These are phyloP conservation scores for Termitomyces sp. DNA, from an alignment of 768 basidiomycete genomes.

Conservation along the genomic window DNA sequence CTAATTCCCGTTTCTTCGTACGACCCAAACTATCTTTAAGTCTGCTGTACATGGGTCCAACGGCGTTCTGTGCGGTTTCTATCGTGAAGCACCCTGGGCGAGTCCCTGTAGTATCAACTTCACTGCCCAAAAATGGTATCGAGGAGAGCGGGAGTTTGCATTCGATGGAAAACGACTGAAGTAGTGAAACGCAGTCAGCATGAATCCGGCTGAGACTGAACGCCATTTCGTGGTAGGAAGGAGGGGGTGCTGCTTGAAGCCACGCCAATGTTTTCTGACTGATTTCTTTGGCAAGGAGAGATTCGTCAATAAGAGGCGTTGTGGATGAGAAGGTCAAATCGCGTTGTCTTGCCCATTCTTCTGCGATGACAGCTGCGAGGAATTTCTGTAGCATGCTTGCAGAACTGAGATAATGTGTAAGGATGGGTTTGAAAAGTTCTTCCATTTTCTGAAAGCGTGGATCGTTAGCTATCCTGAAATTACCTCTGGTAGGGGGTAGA, in stretches of 20 bases:
- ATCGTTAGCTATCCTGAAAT: not conserved
- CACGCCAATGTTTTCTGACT: slow-evolving; percentile 61
- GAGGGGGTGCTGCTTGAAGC: slow-evolving; percentile 70
- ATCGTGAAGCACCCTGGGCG: slow-evolving; percentile 71
- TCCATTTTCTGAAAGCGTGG: slow-evolving; percentile 34
- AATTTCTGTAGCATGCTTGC: slow-evolving; percentile 90
- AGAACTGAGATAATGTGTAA: slow-evolving; percentile 78
- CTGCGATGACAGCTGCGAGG: slow-evolving; percentile 76
- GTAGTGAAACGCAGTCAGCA: slow-evolving; percentile 68
- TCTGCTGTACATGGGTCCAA: slow-evolving; percentile 62
- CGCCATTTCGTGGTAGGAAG: slow-evolving; percentile 89
- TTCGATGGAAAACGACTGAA: slow-evolving; percentile 80
- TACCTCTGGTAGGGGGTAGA: not conserved
- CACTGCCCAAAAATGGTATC: slow-evolving; percentile 73
- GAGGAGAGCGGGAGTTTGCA: slow-evolving; percentile 79
- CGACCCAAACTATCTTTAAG: slow-evolving; percentile 72
- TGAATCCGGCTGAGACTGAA: slow-evolving; percentile 76
- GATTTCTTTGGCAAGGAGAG: slow-evolving; percentile 60
- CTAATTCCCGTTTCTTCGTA: slow-evolving; percentile 74
- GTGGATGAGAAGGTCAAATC: slow-evolving; percentile 24
- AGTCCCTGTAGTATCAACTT: slow-evolving; percentile 69
- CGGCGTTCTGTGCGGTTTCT: slow-evolving; percentile 64
- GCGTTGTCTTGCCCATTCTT: slow-evolving; percentile 82
- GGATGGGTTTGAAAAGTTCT: slow-evolving; percentile 66
- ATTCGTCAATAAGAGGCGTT: slow-evolving; percentile 45